Evolutionary conservation across 164 flowering plant genomes (phyloP).

Genomic region (Liriodendron chinense): DNA sequence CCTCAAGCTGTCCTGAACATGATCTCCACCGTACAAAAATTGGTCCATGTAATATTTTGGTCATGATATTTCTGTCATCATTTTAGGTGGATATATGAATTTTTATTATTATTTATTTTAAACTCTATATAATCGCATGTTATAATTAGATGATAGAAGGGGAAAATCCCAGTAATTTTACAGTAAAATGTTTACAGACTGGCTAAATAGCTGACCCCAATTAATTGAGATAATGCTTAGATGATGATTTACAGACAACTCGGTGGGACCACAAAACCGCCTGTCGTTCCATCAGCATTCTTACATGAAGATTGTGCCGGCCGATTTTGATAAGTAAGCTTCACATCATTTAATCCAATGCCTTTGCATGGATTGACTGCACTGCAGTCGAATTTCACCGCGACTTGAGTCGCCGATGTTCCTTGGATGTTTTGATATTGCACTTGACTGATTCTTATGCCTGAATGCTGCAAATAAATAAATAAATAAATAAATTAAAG

Average conservation of each 20-base stretch:
- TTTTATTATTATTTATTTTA: too few species aligned
- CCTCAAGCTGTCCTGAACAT: not conserved
- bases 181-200: too few species aligned
- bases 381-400: conserved; percentile 28
- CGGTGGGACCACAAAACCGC: conserved; percentile 16
- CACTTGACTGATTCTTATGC: conserved; percentile 23
- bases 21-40: too few species aligned
- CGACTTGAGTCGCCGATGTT: conserved; percentile 27
- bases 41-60: too few species aligned
- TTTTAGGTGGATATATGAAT: too few species aligned
- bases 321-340: conserved; percentile 18
- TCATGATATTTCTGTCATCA: not conserved
- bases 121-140: too few species aligned
- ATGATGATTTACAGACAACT: conserved; percentile 16
- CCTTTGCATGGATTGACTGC: conserved; percentile 23
- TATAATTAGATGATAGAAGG: not conserved
- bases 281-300: conserved; percentile 18
- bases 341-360: conserved; percentile 21
- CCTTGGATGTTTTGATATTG: conserved; percentile 24
- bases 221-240: not conserved
- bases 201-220: not conserved
- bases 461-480: conserved; percentile 15
- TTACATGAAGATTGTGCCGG: conserved; percentile 18
- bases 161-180: not conserved
- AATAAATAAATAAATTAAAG: not conserved